Evolutionary conservation across 1,284 basidiomycete species (phyloP).

Genomic region (Baeospora myosura): DNA sequence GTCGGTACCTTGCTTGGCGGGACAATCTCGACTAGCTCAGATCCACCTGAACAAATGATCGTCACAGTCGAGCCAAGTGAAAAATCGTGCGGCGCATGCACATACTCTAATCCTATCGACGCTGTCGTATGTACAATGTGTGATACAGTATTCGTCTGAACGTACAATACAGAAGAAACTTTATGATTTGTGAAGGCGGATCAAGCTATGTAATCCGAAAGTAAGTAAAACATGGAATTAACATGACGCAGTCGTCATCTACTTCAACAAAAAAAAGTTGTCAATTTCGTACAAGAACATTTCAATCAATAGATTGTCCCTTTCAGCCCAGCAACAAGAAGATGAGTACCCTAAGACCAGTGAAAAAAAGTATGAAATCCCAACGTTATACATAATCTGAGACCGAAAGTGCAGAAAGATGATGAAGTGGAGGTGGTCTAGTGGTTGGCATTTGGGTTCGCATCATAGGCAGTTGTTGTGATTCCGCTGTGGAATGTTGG

Average conservation of each 20-base stretch:
- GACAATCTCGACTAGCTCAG: constrained; percentile 17
- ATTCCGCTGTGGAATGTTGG: constrained; percentile 1
- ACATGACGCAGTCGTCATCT: no score
- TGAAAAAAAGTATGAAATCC: constrained; percentile 6
- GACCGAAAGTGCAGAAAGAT: constrained; percentile 7
- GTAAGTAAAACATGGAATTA: no score
- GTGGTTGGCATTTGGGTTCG: background rate
- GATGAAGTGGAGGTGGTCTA: no score
- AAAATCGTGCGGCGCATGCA: constrained; percentile 38
- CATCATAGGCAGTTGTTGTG: constrained; percentile 1
- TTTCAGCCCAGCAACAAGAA: constrained; percentile 13
- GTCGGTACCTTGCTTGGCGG: constrained; percentile 62
- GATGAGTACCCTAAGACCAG: constrained; percentile 10
- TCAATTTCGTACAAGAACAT: no score
- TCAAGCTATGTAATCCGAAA: background rate
- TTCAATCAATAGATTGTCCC: no score
- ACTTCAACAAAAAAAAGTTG: no score
- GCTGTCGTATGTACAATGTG: constrained; percentile 35
- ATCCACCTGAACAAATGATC: constrained; percentile 22
- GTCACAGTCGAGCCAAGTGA: constrained; percentile 16
- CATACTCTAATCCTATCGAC: constrained; percentile 31
- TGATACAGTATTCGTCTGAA: constrained; percentile 24
- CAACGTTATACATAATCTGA: constrained; percentile 11
- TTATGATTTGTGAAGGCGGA: constrained; percentile 1
- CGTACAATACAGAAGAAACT: constrained; percentile 9